phyloP scores from a whole-genome alignment of 1,284 basidiomycete genomes.

The Chalciporus sp. region DNA sequence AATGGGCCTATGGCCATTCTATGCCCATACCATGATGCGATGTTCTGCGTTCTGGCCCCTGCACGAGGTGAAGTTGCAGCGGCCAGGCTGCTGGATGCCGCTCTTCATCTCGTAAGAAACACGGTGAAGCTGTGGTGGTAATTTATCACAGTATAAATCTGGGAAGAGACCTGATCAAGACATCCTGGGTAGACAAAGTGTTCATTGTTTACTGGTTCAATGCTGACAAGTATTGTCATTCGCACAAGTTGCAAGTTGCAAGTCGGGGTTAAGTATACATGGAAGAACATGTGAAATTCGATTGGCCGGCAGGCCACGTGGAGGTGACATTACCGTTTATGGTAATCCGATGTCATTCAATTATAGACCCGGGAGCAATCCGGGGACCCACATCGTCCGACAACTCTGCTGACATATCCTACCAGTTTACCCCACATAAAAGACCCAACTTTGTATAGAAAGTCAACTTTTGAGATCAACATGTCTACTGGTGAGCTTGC shows the following conservation, averaged over 20 bases:
- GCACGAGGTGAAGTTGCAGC: neutral
- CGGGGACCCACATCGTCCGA: too few relatives aligned
- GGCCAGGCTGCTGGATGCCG: neutral
- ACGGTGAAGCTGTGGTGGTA: neutral
- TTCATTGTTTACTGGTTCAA: too few relatives aligned
- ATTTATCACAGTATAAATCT: too few relatives aligned
- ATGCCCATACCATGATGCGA: neutral
- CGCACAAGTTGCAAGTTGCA: too few relatives aligned
- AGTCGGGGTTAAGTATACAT: too few relatives aligned
- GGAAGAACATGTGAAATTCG: neutral
- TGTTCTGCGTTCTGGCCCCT: neutral
- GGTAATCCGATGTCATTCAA: too few relatives aligned
- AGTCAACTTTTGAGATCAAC: neutral
- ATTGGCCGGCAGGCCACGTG: too few relatives aligned
- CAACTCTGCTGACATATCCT: too few relatives aligned
- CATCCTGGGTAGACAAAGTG: too few relatives aligned
- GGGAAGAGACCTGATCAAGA: too few relatives aligned
- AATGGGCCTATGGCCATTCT: neutral
- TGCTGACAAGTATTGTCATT: too few relatives aligned
- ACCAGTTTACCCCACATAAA: neutral
- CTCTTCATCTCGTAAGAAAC: neutral
- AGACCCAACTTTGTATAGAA: too few relatives aligned
- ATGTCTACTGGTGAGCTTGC: constrained; percentile 21
- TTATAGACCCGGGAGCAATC: neutral
- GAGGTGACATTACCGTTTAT: neutral